A percentile compares a stretch with the other conserved stretches of the same genome.
phyloP scores from a whole-genome alignment of 176 grass and related monocot species.

The Oryza glumipatula region DNA sequence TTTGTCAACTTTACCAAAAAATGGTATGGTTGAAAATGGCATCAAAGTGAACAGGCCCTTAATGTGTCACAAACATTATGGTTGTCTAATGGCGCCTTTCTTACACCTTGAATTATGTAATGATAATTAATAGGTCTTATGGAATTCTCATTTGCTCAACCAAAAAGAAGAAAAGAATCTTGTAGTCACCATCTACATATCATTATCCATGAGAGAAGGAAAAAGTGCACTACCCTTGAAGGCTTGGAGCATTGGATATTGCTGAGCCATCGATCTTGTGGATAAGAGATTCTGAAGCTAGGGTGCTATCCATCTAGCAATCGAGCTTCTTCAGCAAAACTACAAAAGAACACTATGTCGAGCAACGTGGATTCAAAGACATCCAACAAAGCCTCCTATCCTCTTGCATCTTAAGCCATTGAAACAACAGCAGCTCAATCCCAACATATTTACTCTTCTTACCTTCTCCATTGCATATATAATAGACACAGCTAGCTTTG shows the following conservation, averaged over 20 bases:
- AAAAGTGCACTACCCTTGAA: conserved; percentile 28
- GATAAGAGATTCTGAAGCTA: conserved; percentile 33
- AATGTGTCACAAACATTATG: too few species aligned
- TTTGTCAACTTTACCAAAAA: too few species aligned
- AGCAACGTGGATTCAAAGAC: conserved; percentile 40
- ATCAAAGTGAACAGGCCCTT: too few species aligned
- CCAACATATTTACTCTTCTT: background rate
- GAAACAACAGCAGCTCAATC: background rate
- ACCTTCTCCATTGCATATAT: background rate
- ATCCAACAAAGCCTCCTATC: conserved; percentile 38
- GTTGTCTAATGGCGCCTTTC: too few species aligned
- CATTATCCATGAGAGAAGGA: background rate
- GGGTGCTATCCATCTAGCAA: background rate
- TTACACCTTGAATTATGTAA: background rate
- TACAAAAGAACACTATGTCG: background rate
- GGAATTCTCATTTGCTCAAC: background rate
- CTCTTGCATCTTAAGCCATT: conserved; percentile 27
- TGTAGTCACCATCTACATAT: conserved; percentile 10
- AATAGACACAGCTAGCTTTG: background rate
- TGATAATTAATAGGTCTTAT: background rate
- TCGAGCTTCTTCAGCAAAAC: background rate
- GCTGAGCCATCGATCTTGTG: background rate
- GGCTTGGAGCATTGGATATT: background rate
- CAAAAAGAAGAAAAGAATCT: background rate
- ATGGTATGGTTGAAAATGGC: too few species aligned